Evolutionary conservation across 2,329 filamentous ascomycete species (phyloP).

Genomic region (Colletotrichum chrysophilum): DNA sequence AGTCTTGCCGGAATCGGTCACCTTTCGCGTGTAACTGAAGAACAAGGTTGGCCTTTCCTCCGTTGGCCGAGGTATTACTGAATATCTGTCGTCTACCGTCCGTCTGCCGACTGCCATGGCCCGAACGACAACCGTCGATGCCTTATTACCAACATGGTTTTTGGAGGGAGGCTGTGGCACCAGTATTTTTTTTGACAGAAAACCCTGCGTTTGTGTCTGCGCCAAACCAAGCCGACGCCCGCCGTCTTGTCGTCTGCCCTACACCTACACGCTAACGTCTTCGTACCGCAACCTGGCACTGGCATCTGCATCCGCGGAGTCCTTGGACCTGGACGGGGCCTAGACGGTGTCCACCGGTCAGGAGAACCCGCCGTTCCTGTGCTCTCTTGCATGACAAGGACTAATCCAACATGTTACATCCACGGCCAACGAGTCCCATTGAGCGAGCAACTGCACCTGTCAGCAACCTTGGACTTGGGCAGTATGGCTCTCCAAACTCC

Average conservation of each 20-base stretch:
- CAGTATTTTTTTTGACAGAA: background rate
- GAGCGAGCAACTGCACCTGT: background rate
- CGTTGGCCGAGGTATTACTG: background rate
- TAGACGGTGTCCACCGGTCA: background rate
- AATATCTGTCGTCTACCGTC: background rate
- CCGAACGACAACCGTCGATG: background rate
- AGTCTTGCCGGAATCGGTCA: background rate
- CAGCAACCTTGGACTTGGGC: background rate
- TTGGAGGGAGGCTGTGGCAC: background rate
- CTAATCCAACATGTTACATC: background rate
- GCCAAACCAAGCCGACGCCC: background rate
- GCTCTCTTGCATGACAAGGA: background rate
- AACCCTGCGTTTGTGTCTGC: conserved; percentile 2
- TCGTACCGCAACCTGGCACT: background rate
- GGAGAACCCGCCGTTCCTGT: background rate
- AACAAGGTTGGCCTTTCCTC: background rate
- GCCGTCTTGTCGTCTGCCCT: background rate
- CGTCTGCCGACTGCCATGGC: background rate
- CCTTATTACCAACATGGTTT: background rate
- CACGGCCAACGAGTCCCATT: background rate
- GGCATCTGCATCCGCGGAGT: background rate
- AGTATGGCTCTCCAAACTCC: background rate
- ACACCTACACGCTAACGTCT: background rate
- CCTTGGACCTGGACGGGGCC: background rate
- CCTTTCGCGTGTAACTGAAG: background rate